A percentile compares a stretch with the other conserved stretches of the same genome.
Evolutionary conservation across 2,329 filamentous ascomycete genomes (phyloP).

Genomic region (Atkinsonella texensis): DNA sequence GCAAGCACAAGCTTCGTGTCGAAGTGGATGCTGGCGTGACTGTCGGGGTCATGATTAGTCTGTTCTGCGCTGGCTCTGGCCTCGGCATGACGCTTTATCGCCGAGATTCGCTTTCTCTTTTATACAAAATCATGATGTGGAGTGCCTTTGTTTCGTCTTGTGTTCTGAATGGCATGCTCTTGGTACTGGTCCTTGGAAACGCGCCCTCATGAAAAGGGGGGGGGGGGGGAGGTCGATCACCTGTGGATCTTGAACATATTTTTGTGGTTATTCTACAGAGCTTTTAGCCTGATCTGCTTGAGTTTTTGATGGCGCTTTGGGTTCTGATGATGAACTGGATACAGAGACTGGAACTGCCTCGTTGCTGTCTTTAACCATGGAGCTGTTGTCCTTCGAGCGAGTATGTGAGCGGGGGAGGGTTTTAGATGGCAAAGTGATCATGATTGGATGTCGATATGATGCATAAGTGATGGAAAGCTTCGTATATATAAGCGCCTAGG

Average conservation of each 20-base stretch:
- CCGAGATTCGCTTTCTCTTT: slow-evolving; percentile 28
- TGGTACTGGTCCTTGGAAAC: slow-evolving; percentile 29
- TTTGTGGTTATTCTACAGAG: neutral
- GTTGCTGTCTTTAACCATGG: neutral
- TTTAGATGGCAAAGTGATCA: neutral
- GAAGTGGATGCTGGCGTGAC: slow-evolving; percentile 65
- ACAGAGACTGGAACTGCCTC: neutral
- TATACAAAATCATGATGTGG: slow-evolving; percentile 31
- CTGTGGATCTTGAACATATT: neutral
- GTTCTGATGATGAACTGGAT: neutral
- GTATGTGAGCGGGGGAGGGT: neutral
- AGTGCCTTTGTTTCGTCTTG: slow-evolving; percentile 24
- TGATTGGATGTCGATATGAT: slow-evolving; percentile 1
- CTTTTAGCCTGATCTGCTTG: neutral
- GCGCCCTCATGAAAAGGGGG: slow-evolving; percentile 15
- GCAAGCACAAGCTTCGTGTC: slow-evolving; percentile 52
- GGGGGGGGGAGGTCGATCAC: too few relatives aligned
- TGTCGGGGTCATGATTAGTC: slow-evolving; percentile 53
- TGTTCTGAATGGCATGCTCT: slow-evolving; percentile 31
- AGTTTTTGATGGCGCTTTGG: neutral
- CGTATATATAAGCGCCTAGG: slow-evolving; percentile 17
- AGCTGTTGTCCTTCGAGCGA: neutral
- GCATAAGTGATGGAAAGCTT: slow-evolving; percentile 14
- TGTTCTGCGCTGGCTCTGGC: slow-evolving; percentile 51
- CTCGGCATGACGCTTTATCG: slow-evolving; percentile 47